Evolutionary conservation across 495 filamentous ascomycete species (phyloP).

Genomic region (Daldinia vernicosa): DNA sequence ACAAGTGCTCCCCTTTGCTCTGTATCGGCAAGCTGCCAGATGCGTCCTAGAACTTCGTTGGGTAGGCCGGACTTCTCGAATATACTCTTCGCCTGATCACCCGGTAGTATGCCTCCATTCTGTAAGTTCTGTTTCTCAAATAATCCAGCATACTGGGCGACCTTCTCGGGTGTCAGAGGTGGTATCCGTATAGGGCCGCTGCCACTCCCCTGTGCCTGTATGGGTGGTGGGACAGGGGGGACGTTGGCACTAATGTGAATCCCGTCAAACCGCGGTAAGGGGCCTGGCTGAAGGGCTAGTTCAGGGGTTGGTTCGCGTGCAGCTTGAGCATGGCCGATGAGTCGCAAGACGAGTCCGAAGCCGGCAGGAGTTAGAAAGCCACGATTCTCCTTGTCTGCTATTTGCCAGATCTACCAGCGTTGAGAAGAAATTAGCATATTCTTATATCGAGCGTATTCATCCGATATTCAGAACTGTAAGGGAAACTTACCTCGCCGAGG

Average conservation of each 20-base stretch:
- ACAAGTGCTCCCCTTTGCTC: constrained; percentile 91
- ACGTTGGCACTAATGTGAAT: constrained; percentile 55
- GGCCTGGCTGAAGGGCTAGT: constrained; percentile 74
- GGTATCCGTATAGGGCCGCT: constrained; percentile 84
- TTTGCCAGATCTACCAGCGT: constrained; percentile 88
- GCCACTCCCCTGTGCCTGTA: constrained; percentile 72
- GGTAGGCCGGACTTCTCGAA: constrained; percentile 92
- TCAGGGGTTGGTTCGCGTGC: constrained; percentile 81
- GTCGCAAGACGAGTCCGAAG: constrained; percentile 87
- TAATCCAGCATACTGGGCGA: constrained; percentile 80
- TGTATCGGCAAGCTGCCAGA: constrained; percentile 94
- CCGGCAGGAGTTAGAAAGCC: constrained; percentile 90
- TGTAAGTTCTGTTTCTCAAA: constrained; percentile 87
- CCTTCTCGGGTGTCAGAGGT: constrained; percentile 87
- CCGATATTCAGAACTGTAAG: neutral
- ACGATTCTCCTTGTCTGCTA: constrained; percentile 95
- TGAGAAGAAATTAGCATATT: constrained; percentile 27
- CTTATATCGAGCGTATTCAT: neutral
- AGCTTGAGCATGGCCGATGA: constrained; percentile 96
- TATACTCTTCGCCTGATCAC: constrained; percentile 89
- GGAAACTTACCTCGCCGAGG: constrained; percentile 79
- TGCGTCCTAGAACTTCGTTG: constrained; percentile 88
- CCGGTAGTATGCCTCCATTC: constrained; percentile 79
- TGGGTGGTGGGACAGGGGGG: constrained; percentile 60
- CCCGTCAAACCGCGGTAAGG: constrained; percentile 92